Base-by-base conservation (phyloP, 306 rosid genomes). In the Prunus padus region DNA sequence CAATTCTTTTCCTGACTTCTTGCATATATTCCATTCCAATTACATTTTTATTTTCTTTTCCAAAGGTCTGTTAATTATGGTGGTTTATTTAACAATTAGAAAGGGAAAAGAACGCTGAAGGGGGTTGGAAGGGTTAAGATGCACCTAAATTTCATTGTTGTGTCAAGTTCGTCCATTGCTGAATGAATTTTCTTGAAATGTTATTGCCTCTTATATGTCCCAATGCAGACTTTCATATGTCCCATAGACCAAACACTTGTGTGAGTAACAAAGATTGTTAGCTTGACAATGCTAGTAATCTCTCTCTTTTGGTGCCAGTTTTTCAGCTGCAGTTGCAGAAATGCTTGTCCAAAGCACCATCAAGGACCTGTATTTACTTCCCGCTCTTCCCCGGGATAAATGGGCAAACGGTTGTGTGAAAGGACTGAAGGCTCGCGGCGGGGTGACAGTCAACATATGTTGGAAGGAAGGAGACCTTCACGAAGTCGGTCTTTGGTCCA, bases 321-420 rank as follows among this genome's bases (percentile, higher is more conserved):
- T 90, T 84, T 67, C 90, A 57, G 80, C 89, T 15, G 93, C 96
- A 57, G 72, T 89, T 63, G 93, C 91, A 22, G 97, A 92, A 84
- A 92, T 89, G 93, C 89, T 92, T 74, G 95, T 92, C 72, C 97
- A 89, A 59, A 89, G 97, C 87, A 89, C 97, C 3, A 40, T 70
- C 8, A 92, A 85, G 78, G 96, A 92, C 66, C 84, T 92, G 2
- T 84, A 80, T 84, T 81, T 92, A 72, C 97, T 92, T 79, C 96
- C 97, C 0, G 96, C 97, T 3, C 84, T 92, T 81, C 97, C 97
- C 0, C 84, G 89, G 20, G 93, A 88, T 60, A 89, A 85, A 85
- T 89, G 97, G 97, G 81, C 89, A 7, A 85, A 73, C 63, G 97
- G 97, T 59, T 92, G 93, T n/a, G 88, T 92, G 62, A 89, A 89